Base-by-base conservation (phyloP, 495 filamentous ascomycete species). In the Terfezia claveryi region DNA sequence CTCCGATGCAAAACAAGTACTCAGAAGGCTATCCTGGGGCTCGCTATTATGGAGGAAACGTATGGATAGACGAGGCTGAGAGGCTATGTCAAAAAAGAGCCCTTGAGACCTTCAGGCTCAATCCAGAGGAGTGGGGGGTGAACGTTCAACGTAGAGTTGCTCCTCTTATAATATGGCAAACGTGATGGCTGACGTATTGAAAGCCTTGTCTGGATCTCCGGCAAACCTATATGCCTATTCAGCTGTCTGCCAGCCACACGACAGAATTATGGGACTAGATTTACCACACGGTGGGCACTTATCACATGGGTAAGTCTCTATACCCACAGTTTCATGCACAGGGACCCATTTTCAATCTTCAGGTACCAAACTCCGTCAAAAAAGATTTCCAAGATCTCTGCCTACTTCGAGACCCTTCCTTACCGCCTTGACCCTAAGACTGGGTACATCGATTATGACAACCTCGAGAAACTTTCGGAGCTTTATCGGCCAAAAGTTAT, bases 1-100 rank as follows among this genome's bases (percentile, higher is more conserved):
- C 88, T 74, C 82, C 92, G 27, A 98, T 98, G 91, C 89, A 98
- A 72, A 98, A 98, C 64, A 98, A 98, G 68, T 98, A 98, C 72
- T 96, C 92, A 8, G 91, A 98, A 69, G 91, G 91, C 44, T 98
- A 98, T 61, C 91, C 91, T 51, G 92, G 91, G 52, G 92, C 89
- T 49, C 71, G 91, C 65, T 98, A 98, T 69, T 98, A 98, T 66
- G 91, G 91, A 44, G 91, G 91, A 60, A 98, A 98, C 63, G 85
- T 94, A 67, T 80, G 82, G 68, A 96, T 96, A 63, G 91, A 98
- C 62, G 77, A 86, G 60, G 79, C 87, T 1, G 91, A 98, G 70
- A 72, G 80, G 50, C 69, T 96, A 52, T 96, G 92, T 63, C 91
- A 96, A 65, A 73, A 83, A 62, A 77, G 91, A 65, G 91, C 91